phyloP scores from a whole-genome alignment of 805 yeast species.

The Naumovozyma dairenensis region DNA sequence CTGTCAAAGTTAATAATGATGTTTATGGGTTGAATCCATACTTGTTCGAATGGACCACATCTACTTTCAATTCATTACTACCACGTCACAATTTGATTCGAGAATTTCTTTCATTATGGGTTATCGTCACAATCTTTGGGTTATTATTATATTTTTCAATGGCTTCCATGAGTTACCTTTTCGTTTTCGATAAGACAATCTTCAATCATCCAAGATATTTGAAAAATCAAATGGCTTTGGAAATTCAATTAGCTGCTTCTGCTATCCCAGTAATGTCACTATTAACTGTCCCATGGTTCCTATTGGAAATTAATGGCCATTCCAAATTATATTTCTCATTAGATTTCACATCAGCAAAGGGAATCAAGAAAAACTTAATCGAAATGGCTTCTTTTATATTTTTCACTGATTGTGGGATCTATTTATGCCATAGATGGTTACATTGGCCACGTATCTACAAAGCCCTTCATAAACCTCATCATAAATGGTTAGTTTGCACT shows the following conservation, averaged over 20 bases:
- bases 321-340: conserved; percentile 66
- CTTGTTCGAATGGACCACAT: conserved; percentile 45
- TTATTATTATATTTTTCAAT: conserved; percentile 68
- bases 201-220: conserved; percentile 94
- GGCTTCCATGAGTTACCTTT: conserved; percentile 67
- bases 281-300: conserved; percentile 83
- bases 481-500: conserved; percentile 97
- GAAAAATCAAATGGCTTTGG: conserved; percentile 84
- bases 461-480: conserved; percentile 89
- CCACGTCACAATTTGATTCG: conserved; percentile 66
- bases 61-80: conserved; percentile 56
- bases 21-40: conserved; percentile 55
- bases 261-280: conserved; percentile 87
- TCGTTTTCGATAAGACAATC: conserved; percentile 77
- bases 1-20: conserved; percentile 26
- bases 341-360: conserved; percentile 49
- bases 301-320: conserved; percentile 73
- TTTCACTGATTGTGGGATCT: conserved; percentile 91
- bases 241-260: conserved; percentile 64
- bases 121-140: conserved; percentile 73
- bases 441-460: conserved; percentile 91
- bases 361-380: conserved; percentile 49
- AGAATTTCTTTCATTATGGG: conserved; percentile 55
- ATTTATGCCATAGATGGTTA: conserved; percentile 82
- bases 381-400: conserved; percentile 75